Percentiles rank a stretch among this genome's conserved stretches.
Evolutionary conservation across 2,329 filamentous ascomycete genomes (phyloP).

Genomic region (Aspergillus versicolor): DNA sequence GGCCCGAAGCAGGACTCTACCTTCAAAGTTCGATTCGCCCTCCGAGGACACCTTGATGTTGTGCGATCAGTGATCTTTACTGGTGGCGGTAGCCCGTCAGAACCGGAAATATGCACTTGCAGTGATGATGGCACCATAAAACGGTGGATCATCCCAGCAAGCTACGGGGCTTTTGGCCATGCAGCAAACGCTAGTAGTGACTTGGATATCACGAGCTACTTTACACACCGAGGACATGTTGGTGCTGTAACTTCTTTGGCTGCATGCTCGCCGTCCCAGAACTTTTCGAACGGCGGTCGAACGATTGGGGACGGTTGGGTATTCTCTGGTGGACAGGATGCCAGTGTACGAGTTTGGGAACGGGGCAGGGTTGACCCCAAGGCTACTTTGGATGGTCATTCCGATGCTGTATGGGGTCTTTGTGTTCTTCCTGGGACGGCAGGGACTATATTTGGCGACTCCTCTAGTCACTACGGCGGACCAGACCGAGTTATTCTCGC

Average conservation of each 20-base stretch:
- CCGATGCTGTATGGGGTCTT: slow-evolving; percentile 92
- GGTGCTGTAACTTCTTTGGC: slow-evolving; percentile 84
- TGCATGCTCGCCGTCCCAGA: slow-evolving; percentile 81
- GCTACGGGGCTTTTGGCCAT: slow-evolving; percentile 64
- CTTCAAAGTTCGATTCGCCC: slow-evolving; percentile 90
- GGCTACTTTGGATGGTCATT: slow-evolving; percentile 89
- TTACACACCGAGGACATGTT: slow-evolving; percentile 92
- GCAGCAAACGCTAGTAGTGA: slow-evolving; percentile 65
- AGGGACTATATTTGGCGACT: slow-evolving; percentile 73
- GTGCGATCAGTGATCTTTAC: slow-evolving; percentile 96
- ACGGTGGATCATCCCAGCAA: slow-evolving; percentile 87
- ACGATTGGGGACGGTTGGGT: slow-evolving; percentile 95
- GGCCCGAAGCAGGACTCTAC: slow-evolving; percentile 65
- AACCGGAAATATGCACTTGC: slow-evolving; percentile 94
- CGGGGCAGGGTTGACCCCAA: slow-evolving; percentile 92
- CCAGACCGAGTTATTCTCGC: slow-evolving; percentile 86
- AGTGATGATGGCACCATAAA: slow-evolving; percentile 96
- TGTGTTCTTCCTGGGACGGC: slow-evolving; percentile 86
- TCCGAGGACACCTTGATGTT: slow-evolving; percentile 89
- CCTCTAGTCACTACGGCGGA: slow-evolving; percentile 70
- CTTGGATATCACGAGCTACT: slow-evolving; percentile 87
- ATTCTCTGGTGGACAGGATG: slow-evolving; percentile 94
- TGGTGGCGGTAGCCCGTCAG: slow-evolving; percentile 88
- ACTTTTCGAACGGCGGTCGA: slow-evolving; percentile 84
- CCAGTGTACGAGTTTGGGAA: slow-evolving; percentile 93